Evolutionary conservation across 805 yeast species (phyloP), one percentile per base, ranked within the genome.

Genomic region (Saturnispora gosingensis): DNA sequence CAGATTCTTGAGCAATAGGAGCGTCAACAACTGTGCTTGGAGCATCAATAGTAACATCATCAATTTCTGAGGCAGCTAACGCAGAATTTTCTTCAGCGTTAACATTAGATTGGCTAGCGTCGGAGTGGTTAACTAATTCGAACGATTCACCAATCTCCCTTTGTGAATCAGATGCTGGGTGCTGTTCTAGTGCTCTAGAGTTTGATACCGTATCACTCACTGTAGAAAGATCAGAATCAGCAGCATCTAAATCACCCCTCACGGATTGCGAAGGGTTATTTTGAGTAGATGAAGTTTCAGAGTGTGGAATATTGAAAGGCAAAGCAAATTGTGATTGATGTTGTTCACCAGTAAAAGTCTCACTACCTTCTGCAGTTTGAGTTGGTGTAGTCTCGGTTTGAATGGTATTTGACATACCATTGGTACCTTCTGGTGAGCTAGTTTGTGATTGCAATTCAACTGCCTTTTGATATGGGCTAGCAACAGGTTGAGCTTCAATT

Each of bases 181-280:
- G n/a, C 7, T 25, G 15, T 4, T 22, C 30, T 18, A 24, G 8
- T 25, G 32, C 49, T 27, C 62, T 64, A 5, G 67, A 59, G 48
- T 62, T 54, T 13, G 61, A 57, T 11, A 66, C 62, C 25, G 63
- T 61, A 53, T 60, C 69, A 34, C 56, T 67, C 40, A 65, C 60
- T 1, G 69, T 66, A 2, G 67, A 62, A 9, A 67, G 54, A 42
- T 66, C 72, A 5, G 76, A 71, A 40, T 68, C 65, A 7, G 76
- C 66, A 16, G 63, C 63, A 53, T 78, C 81, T 15, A 73, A 66
- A 55, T 82, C 96, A 56, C 86, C 96, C 54, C 96, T 81, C 7
- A 88, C 95, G 22, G 96, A 86, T 67, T 81, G 79, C 0, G 97
- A 90, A 2, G 97, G 88, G 65, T 91, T 89, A 68, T 90, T 90